Percentiles rank a stretch among this genome's conserved stretches.
Conservation (phyloP, 495 filamentous ascomycete genomes). For the Penicillium coffeae region DNA sequence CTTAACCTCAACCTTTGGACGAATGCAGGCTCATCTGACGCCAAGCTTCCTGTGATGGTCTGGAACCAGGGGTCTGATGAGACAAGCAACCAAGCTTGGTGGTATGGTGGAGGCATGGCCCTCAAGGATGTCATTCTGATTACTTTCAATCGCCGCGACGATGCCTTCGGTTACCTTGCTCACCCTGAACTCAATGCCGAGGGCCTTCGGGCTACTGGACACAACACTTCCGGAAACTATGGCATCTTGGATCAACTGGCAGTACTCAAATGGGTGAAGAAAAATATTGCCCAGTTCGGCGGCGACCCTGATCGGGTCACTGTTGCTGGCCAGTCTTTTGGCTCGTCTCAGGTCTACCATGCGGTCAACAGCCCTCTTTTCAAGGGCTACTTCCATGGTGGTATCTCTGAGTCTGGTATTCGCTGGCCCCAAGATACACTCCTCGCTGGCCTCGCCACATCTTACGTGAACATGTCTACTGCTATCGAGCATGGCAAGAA, state of each 20-base stretch:
- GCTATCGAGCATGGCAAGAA: slow-evolving; percentile 18
- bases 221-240: slow-evolving; percentile 49
- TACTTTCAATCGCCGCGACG: slow-evolving; percentile 69
- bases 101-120: slow-evolving; percentile 28
- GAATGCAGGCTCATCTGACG: slow-evolving; percentile 18
- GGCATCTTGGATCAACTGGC: slow-evolving; percentile 37
- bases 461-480: slow-evolving; percentile 24
- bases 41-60: slow-evolving; percentile 27
- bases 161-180: slow-evolving; percentile 64
- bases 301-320: slow-evolving; percentile 51
- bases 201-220: slow-evolving; percentile 16
- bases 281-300: slow-evolving; percentile 37
- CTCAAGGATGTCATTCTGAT: slow-evolving; percentile 54
- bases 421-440: slow-evolving; percentile 28
- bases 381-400: slow-evolving; percentile 26
- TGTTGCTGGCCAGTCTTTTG: slow-evolving; percentile 49
- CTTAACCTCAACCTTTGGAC: slow-evolving; percentile 31
- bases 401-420: slow-evolving; percentile 26
- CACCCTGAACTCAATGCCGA: slow-evolving; percentile 48
- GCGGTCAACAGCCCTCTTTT: slow-evolving; percentile 27
- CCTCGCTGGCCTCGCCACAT: slow-evolving; percentile 23
- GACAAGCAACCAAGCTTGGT: slow-evolving; percentile 20
- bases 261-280: slow-evolving; percentile 31
- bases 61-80: slow-evolving; percentile 31
- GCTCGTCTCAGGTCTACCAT: slow-evolving; percentile 41